These are phyloP conservation scores for Pseudonectria foliicola DNA, from an alignment of 2,329 filamentous ascomycete species.

Conservation along the genomic window DNA sequence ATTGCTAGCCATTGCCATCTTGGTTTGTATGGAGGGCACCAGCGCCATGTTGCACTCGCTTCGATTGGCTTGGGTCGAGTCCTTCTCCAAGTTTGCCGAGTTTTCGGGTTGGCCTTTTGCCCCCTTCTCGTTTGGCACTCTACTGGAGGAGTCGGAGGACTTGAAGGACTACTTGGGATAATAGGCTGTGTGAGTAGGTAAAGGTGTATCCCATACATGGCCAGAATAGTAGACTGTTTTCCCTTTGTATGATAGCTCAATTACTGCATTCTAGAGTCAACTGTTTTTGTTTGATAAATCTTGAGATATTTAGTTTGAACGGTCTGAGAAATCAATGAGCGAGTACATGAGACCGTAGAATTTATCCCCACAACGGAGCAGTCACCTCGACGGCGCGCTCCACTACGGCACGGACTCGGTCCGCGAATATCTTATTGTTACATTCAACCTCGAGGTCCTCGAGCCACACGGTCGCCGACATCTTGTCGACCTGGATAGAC, in stretches of 20 bases:
- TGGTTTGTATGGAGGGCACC: slow-evolving; percentile 94
- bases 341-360: too few relatives aligned
- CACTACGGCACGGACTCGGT: slow-evolving; percentile 81
- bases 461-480: slow-evolving; percentile 82
- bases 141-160: slow-evolving; percentile 76
- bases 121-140: slow-evolving; percentile 78
- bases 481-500: slow-evolving; percentile 79
- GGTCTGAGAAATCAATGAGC: too few relatives aligned
- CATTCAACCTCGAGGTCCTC: slow-evolving; percentile 90
- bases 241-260: slow-evolving; percentile 25
- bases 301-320: not conserved
- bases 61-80: slow-evolving; percentile 92
- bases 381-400: slow-evolving; percentile 85
- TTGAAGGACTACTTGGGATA: slow-evolving; percentile 49
- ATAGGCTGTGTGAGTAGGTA: slow-evolving; percentile 4
- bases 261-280: slow-evolving; percentile 14
- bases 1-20: slow-evolving; percentile 43
- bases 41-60: slow-evolving; percentile 92
- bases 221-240: slow-evolving; percentile 24
- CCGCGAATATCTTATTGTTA: slow-evolving; percentile 66
- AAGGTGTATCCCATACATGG: slow-evolving; percentile 9
- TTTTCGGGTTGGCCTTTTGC: slow-evolving; percentile 81
- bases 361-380: slow-evolving; percentile 59
- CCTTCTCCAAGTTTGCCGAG: slow-evolving; percentile 95
- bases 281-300: slow-evolving; percentile 6